These are phyloP conservation scores for Pleurotus tuoliensis DNA, from an alignment of 768 basidiomycete species.

Conservation along the genomic window DNA sequence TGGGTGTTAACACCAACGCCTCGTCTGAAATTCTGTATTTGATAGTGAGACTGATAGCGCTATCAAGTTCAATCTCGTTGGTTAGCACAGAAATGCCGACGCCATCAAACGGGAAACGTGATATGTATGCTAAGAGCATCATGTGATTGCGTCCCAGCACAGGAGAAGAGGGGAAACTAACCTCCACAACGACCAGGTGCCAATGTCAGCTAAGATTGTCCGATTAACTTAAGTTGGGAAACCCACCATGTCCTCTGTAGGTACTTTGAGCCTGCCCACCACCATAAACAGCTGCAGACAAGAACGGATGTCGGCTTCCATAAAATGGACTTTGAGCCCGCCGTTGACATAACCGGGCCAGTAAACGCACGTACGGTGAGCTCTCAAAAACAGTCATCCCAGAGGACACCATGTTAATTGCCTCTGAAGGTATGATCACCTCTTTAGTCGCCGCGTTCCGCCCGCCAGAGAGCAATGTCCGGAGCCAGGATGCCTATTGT, in stretches of 20 bases:
- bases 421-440: conserved; percentile 20
- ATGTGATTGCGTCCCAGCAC: conserved; percentile 9
- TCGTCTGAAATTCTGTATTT: conserved; percentile 22
- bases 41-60: conserved; percentile 14
- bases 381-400: conserved; percentile 16
- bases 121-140: conserved; percentile 12
- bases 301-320: conserved; percentile 17
- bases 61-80: conserved; percentile 22
- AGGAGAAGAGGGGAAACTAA: background rate
- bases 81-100: conserved; percentile 25
- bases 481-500: conserved; percentile 25
- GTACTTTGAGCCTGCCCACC: conserved; percentile 18
- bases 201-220: background rate
- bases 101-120: conserved; percentile 19
- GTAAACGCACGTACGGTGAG: conserved; percentile 13
- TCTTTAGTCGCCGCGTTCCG: conserved; percentile 17
- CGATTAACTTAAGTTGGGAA: background rate
- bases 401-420: conserved; percentile 18
- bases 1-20: conserved; percentile 13
- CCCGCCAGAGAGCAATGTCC: conserved; percentile 22
- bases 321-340: too few species aligned
- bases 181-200: background rate
- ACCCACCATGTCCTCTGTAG: conserved; percentile 22
- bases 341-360: background rate
- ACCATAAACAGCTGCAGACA: conserved; percentile 23